Evolutionary conservation across 257 asterid genomes (phyloP).

Genomic region (Nicotiana paniculata): DNA sequence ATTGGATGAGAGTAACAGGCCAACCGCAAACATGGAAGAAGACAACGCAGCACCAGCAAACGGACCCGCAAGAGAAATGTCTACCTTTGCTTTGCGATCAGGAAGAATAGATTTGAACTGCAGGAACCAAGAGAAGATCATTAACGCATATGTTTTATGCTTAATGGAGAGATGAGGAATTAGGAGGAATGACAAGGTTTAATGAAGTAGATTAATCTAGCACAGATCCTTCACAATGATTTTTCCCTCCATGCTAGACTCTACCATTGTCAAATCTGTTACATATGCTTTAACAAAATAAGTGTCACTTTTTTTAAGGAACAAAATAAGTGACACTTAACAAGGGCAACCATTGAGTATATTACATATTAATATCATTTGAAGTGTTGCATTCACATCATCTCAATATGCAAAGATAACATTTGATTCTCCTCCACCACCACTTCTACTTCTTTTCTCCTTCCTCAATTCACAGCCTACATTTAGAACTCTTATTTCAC

Average conservation of each 20-base stretch:
- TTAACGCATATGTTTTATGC: background rate
- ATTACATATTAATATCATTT: background rate
- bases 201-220: background rate
- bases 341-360: background rate
- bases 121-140: conserved; percentile 20
- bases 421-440: background rate
- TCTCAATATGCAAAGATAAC: background rate
- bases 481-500: background rate
- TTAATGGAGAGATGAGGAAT: background rate
- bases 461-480: background rate
- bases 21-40: conserved; percentile 73
- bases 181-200: background rate
- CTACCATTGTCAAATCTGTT: background rate
- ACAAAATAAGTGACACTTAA: background rate
- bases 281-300: background rate
- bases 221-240: background rate
- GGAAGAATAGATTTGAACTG: conserved; percentile 98
- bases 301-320: background rate
- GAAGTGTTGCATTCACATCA: background rate
- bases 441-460: background rate
- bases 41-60: conserved; percentile 83
- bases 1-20: conserved; percentile 76
- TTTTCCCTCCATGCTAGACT: background rate
- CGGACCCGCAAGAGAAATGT: conserved; percentile 89
- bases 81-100: conserved; percentile 82